Percentiles rank a stretch among this genome's conserved stretches.
These are phyloP conservation scores for Aspergillus heteromorphus DNA, from an alignment of 495 filamentous ascomycete species.

Conservation along the genomic window DNA sequence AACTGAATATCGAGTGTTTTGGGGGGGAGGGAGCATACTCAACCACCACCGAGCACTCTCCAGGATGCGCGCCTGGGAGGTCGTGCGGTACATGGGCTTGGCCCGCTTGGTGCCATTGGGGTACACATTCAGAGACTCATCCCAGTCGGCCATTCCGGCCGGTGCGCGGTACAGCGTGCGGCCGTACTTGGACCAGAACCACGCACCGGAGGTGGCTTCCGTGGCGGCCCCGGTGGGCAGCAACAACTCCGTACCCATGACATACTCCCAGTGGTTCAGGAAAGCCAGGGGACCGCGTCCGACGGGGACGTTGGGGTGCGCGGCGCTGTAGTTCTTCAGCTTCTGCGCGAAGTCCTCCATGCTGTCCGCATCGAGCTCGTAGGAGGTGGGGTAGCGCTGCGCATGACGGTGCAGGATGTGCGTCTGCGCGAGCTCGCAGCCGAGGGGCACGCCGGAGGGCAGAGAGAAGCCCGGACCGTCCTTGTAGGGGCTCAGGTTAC, in stretches of 20 bases:
- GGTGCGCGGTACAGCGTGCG: slow-evolving; percentile 44
- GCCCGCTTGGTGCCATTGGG: slow-evolving; percentile 40
- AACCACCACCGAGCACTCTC: slow-evolving; percentile 43
- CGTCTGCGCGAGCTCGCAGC: slow-evolving; percentile 49
- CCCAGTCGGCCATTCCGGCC: slow-evolving; percentile 35
- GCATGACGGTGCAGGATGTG: slow-evolving; percentile 50
- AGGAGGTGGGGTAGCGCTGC: slow-evolving; percentile 42
- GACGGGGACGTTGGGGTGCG: slow-evolving; percentile 22
- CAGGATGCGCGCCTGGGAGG: slow-evolving; percentile 43
- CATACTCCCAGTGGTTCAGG: slow-evolving; percentile 46
- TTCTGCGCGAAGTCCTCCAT: slow-evolving; percentile 43
- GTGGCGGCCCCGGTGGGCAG: slow-evolving; percentile 45
- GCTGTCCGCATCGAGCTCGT: slow-evolving; percentile 36
- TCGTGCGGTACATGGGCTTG: slow-evolving; percentile 46
- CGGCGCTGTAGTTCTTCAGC: slow-evolving; percentile 37
- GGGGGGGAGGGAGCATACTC: slow-evolving; percentile 17
- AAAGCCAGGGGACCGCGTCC: slow-evolving; percentile 46
- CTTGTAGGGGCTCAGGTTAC: slow-evolving; percentile 42
- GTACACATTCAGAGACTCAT: slow-evolving; percentile 35
- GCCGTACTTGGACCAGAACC: slow-evolving; percentile 52
- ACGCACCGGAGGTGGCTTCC: slow-evolving; percentile 44
- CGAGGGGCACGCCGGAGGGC: slow-evolving; percentile 43
- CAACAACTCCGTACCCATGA: slow-evolving; percentile 37
- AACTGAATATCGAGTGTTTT: background rate
- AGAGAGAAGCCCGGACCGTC: slow-evolving; percentile 38